Conservation (phyloP, 2,329 filamentous ascomycete genomes). For the Aspergillus clavatus region DNA sequence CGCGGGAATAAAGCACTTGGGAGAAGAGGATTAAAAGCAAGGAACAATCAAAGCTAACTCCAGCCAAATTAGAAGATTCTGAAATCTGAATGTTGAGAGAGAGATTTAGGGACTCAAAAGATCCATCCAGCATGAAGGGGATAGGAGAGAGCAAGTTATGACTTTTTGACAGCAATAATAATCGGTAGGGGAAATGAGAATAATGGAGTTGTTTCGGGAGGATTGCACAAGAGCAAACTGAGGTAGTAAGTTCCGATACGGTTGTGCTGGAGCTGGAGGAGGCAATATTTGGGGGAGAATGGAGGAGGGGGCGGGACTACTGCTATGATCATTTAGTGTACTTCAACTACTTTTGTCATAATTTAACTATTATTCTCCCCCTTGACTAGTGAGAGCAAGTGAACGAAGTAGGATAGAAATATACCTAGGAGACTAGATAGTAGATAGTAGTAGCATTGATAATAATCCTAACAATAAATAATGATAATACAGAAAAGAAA, state of each 20-base stretch:
- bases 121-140: constrained; percentile 1
- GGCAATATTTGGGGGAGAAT: constrained; percentile 8
- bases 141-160: constrained; percentile 8
- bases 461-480: not conserved
- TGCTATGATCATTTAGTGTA: not conserved
- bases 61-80: constrained; percentile 8
- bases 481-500: too few relatives aligned
- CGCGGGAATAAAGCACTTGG: constrained; percentile 23
- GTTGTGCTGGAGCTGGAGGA: constrained; percentile 3
- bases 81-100: not conserved
- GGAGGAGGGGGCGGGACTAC: constrained; percentile 7
- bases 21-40: constrained; percentile 17
- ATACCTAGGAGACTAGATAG: too few relatives aligned
- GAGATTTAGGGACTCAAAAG: constrained; percentile 4
- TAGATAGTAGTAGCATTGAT: too few relatives aligned
- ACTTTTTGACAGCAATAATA: constrained; percentile 4
- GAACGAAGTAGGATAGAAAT: too few relatives aligned
- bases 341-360: too few relatives aligned
- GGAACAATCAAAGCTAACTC: constrained; percentile 15
- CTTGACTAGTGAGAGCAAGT: too few relatives aligned
- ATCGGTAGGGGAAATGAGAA: not conserved
- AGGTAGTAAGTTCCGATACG: not conserved
- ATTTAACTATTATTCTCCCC: too few relatives aligned
- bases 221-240: not conserved
- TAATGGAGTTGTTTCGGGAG: not conserved